Evolutionary conservation across 2,329 filamentous ascomycete species (phyloP), one percentile per base, ranked within the genome.

Genomic region (Alternaria angustiovoidea): DNA sequence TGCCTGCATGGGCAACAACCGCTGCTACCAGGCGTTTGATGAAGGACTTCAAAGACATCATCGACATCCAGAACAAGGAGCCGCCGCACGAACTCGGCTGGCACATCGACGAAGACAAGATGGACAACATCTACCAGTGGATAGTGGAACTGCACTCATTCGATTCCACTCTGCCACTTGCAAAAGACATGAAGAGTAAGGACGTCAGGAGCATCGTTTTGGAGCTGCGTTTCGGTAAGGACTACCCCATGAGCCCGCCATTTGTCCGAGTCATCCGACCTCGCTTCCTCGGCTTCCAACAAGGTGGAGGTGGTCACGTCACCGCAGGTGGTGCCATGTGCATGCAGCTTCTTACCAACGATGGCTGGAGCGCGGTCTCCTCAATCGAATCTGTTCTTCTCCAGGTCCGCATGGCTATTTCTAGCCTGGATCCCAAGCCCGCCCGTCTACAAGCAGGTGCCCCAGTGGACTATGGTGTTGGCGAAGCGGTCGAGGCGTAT

Each of bases 141-240:
- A 93, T 96, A 59, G 88, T 96, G 6, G 91, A 97, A 75, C 81
- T 97, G 1, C 94, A 97, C 75, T 92, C 89, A 43, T 96, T 97
- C 70, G 89, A 93, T 24, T 65, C 80, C 0, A 75, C 80, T 1
- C 82, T 95, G 0, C 91, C 91, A 1, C 82, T 97, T 1, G 89
- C 91, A 0, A 74, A 85, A 54, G 93, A 97, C 72, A 92, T 97
- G 87, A 87, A 89, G 74, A 69, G 75, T 2, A 82, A 81, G 1
- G 83, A 82, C 0, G 68, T 90, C 57, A 86, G 83, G 22, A 93
- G 91, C 71, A 81, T 97, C 39, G 88, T 96, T 0, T 78, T 96
- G 11, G 94, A 97, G 78, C 81, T 97, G 42, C 91, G 92, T 2
- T 97, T 96, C 70, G 88, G 91, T 2, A 83, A 86, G 14, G 85